Conservation (phyloP, 2,329 filamentous ascomycete genomes). For the Curvularia lunata region DNA sequence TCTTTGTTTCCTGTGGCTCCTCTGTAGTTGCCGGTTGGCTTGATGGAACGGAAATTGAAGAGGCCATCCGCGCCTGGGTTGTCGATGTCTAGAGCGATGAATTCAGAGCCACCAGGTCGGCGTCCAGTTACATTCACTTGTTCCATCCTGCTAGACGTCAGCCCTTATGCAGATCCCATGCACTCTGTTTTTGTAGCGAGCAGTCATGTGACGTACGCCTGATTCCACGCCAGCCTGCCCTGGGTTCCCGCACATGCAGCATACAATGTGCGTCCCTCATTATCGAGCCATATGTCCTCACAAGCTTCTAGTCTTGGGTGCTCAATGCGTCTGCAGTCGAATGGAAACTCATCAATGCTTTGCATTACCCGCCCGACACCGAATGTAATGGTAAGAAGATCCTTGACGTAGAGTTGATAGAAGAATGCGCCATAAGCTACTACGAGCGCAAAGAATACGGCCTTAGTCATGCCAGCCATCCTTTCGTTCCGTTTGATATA, state of each 20-base stretch:
- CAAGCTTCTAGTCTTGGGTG: slow-evolving; percentile 37
- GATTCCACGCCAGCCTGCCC: slow-evolving; percentile 34
- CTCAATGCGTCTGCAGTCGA: slow-evolving; percentile 29
- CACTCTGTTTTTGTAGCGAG: neutral
- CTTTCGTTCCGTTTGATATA: neutral
- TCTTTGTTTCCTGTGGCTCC: slow-evolving; percentile 31
- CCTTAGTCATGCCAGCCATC: slow-evolving; percentile 20
- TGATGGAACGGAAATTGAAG: slow-evolving; percentile 33
- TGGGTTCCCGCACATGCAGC: slow-evolving; percentile 38
- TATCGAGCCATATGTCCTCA: slow-evolving; percentile 43
- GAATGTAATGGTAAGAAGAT: slow-evolving; percentile 29
- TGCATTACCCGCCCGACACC: slow-evolving; percentile 39
- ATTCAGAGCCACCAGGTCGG: slow-evolving; percentile 29
- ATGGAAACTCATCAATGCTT: slow-evolving; percentile 39
- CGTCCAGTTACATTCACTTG: slow-evolving; percentile 32
- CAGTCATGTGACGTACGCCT: slow-evolving; percentile 23
- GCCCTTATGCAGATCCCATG: neutral
- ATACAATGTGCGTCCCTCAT: slow-evolving; percentile 34
- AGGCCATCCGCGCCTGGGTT: slow-evolving; percentile 31
- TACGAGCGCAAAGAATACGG: slow-evolving; percentile 28
- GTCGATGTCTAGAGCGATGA: slow-evolving; percentile 41
- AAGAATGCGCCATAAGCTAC: slow-evolving; percentile 34
- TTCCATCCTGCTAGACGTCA: slow-evolving; percentile 19
- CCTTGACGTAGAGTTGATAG: slow-evolving; percentile 37
- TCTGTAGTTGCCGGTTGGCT: slow-evolving; percentile 25